phyloP scores from a whole-genome alignment of 108 stramenopile genomes.

The Thalassiosira profunda region DNA sequence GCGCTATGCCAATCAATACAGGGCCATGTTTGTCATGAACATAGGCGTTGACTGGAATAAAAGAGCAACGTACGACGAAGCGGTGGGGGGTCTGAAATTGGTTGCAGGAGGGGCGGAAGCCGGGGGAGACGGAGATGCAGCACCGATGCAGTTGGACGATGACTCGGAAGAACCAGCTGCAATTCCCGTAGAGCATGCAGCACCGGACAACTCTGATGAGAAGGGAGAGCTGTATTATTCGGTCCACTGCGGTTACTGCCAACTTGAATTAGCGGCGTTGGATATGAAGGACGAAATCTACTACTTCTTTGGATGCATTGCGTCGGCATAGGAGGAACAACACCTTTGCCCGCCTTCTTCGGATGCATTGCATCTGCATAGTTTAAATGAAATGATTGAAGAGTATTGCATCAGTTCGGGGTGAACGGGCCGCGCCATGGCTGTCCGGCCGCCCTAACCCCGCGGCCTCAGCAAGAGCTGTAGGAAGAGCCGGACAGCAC shows the following conservation, averaged over 20 bases:
- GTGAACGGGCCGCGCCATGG: no score
- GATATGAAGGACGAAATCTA: constrained; percentile 91
- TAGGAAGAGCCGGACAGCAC: no score
- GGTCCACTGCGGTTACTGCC: constrained; percentile 75
- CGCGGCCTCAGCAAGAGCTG: no score
- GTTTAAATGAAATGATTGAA: no score
- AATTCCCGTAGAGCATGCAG: constrained; percentile 21
- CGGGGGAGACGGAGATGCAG: background rate
- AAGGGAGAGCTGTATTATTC: constrained; percentile 62
- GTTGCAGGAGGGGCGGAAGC: constrained; percentile 1
- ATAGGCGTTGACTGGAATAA: constrained; percentile 78
- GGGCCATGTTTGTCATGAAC: constrained; percentile 95
- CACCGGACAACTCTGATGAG: constrained; percentile 5
- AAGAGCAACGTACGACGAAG: constrained; percentile 60
- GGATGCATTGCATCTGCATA: no score
- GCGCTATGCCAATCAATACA: constrained; percentile 79
- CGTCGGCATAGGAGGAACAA: constrained; percentile 62
- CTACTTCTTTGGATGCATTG: constrained; percentile 89
- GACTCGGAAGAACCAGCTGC: constrained; percentile 56
- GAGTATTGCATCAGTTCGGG: no score
- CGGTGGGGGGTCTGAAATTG: constrained; percentile 43
- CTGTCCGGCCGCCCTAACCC: no score
- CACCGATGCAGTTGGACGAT: constrained; percentile 35
- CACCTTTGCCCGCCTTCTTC: no score
- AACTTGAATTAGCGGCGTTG: constrained; percentile 79